Conservation (phyloP, 306 rosid genomes). For the Quercus dentata region DNA sequence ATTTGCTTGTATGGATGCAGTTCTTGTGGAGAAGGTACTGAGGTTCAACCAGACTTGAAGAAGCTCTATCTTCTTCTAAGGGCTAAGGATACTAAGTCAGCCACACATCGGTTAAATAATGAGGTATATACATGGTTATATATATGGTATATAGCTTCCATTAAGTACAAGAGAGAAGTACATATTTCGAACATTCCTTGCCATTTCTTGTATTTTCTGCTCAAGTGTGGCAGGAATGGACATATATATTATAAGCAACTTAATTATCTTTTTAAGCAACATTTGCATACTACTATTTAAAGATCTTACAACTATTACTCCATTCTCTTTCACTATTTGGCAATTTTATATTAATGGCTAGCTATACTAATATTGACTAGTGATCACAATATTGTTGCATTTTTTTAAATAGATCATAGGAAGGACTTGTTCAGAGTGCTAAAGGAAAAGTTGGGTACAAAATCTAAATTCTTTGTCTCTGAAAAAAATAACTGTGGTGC, state of each 20-base stretch:
- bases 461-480: conserved; percentile 30
- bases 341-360: not conserved
- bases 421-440: conserved; percentile 63
- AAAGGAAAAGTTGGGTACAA: conserved; percentile 52
- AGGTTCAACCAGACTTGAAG: conserved; percentile 80
- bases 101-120: conserved; percentile 45
- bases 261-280: not conserved
- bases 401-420: conserved; percentile 35
- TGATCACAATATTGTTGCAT: not conserved
- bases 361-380: not conserved
- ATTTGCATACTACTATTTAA: not conserved
- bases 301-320: not conserved
- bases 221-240: not conserved
- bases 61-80: conserved; percentile 74
- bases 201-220: not conserved
- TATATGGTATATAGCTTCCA: too few species aligned
- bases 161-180: not conserved
- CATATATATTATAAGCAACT: not conserved
- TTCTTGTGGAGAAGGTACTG: conserved; percentile 74
- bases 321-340: not conserved
- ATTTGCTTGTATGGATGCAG: conserved; percentile 27
- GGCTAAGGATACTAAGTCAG: conserved; percentile 49
- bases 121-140: conserved; percentile 38
- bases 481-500: conserved; percentile 54
- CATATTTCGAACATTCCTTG: not conserved